Percentiles rank a stretch among this genome's conserved stretches.
These are phyloP conservation scores for Chalciporus sp. DNA, from an alignment of 1,284 basidiomycete species.

Conservation along the genomic window DNA sequence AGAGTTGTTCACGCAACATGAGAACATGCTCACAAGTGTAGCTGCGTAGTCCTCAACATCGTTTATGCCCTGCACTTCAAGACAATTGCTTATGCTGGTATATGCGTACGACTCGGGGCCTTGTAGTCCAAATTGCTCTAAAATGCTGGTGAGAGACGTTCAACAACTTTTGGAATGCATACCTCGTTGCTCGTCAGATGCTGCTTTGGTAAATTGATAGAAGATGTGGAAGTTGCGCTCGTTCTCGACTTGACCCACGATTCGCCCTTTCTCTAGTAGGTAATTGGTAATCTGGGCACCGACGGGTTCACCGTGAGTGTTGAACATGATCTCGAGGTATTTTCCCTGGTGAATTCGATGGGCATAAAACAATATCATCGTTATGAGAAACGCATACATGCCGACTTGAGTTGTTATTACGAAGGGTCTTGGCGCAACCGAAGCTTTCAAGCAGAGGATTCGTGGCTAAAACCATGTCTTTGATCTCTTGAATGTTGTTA, in stretches of 20 bases:
- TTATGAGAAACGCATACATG: slow-evolving; percentile 64
- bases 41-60: slow-evolving; percentile 88
- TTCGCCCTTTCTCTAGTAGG: slow-evolving; percentile 94
- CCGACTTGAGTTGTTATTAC: slow-evolving; percentile 98
- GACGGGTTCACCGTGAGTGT: slow-evolving; percentile 88
- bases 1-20: slow-evolving; percentile 3
- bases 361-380: slow-evolving; percentile 9
- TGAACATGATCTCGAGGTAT: slow-evolving; percentile 99
- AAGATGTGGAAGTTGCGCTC: slow-evolving; percentile 99
- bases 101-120: slow-evolving; percentile 96
- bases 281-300: slow-evolving; percentile 99
- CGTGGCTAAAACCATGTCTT: slow-evolving; percentile 99
- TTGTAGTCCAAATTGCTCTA: slow-evolving; percentile 95
- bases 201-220: slow-evolving; percentile 99
- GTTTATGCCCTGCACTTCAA: slow-evolving; percentile 91
- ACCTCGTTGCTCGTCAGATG: slow-evolving; percentile 87
- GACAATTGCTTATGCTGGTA: slow-evolving; percentile 89
- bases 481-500: slow-evolving; percentile 92
- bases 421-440: slow-evolving; percentile 97
- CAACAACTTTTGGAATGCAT: slow-evolving; percentile 5
- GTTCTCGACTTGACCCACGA: slow-evolving; percentile 95
- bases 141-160: slow-evolving; percentile 14
- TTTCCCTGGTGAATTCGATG: slow-evolving; percentile 70
- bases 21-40: slow-evolving; percentile 66
- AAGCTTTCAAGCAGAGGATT: slow-evolving; percentile 98